Conservation (phyloP, 306 rosid species). For the Quercus variabilis region DNA sequence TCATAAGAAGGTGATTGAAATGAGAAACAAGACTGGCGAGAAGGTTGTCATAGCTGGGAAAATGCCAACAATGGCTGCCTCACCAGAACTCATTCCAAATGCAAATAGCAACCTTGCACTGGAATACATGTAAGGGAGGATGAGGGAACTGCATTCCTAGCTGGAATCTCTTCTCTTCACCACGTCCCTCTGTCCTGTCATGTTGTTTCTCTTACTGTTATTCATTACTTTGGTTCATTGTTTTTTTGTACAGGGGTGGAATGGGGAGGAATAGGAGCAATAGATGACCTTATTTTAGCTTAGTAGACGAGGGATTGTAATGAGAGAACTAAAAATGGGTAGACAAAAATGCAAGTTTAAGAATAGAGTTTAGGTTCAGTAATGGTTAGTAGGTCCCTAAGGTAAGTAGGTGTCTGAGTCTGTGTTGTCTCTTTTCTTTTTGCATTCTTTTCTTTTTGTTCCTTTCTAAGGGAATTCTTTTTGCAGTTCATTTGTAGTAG, state of each 20-base stretch:
- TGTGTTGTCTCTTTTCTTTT: constrained; percentile 26
- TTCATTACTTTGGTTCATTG: constrained; percentile 61
- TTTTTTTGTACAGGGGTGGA: constrained; percentile 87
- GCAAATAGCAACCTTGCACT: constrained; percentile 59
- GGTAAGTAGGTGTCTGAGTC: constrained; percentile 50
- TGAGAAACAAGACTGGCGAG: constrained; percentile 59
- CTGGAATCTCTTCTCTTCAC: constrained; percentile 18
- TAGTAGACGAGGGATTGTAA: constrained; percentile 55
- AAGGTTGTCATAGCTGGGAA: background rate
- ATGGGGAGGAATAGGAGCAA: constrained; percentile 59
- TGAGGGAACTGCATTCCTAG: constrained; percentile 17
- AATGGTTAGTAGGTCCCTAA: constrained; percentile 37
- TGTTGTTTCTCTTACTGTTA: constrained; percentile 47
- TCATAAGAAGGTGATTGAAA: constrained; percentile 89
- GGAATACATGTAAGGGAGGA: constrained; percentile 63
- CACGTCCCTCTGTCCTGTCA: constrained; percentile 33
- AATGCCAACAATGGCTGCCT: constrained; percentile 16
- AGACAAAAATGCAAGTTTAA: constrained; percentile 52
- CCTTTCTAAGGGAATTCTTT: constrained; percentile 79
- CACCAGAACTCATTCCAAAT: constrained; percentile 84
- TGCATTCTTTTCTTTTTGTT: constrained; percentile 57
- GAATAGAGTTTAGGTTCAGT: constrained; percentile 71
- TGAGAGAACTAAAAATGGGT: constrained; percentile 36
- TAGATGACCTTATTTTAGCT: constrained; percentile 67
- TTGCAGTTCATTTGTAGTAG: constrained; percentile 95